Percentiles rank a stretch among this genome's conserved stretches.
Conservation (phyloP, 306 rosid species). For the Geum urbanum region DNA sequence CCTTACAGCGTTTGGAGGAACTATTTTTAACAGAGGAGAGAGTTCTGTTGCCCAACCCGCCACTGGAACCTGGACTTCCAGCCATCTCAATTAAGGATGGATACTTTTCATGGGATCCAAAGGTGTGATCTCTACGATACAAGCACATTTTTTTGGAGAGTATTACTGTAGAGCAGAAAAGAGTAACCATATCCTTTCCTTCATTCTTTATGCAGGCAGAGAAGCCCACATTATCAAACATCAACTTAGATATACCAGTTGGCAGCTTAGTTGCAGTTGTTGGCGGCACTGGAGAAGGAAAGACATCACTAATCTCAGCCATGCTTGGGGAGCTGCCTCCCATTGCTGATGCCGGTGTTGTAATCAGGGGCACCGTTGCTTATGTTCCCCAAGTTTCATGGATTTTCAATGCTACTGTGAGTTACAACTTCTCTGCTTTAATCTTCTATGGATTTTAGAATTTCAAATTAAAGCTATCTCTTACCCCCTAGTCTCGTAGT, state of each 20-base stretch:
- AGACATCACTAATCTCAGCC: slow-evolving; percentile 77
- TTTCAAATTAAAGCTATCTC: neutral
- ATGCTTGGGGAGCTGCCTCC: slow-evolving; percentile 82
- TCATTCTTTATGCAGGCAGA: slow-evolving; percentile 43
- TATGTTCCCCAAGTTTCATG: slow-evolving; percentile 97
- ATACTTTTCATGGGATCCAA: slow-evolving; percentile 72
- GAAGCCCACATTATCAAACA: slow-evolving; percentile 58
- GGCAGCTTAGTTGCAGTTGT: slow-evolving; percentile 88
- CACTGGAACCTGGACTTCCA: slow-evolving; percentile 60
- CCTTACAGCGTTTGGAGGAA: slow-evolving; percentile 81
- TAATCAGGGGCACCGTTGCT: slow-evolving; percentile 78
- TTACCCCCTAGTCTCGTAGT: slow-evolving; percentile 9
- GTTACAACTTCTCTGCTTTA: slow-evolving; percentile 35
- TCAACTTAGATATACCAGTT: slow-evolving; percentile 63
- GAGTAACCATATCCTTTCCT: neutral
- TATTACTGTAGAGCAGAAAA: too few relatives aligned
- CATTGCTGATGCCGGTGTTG: slow-evolving; percentile 37
- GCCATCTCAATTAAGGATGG: slow-evolving; percentile 75
- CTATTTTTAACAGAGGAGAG: slow-evolving; percentile 63
- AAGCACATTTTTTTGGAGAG: too few relatives aligned
- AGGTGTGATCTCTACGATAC: too few relatives aligned
- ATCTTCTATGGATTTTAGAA: neutral
- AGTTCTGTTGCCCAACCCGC: slow-evolving; percentile 56
- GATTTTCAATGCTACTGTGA: slow-evolving; percentile 94
- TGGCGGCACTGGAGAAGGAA: slow-evolving; percentile 95